phyloP scores from a whole-genome alignment of 306 rosid species.

The Sicyos baderoa region DNA sequence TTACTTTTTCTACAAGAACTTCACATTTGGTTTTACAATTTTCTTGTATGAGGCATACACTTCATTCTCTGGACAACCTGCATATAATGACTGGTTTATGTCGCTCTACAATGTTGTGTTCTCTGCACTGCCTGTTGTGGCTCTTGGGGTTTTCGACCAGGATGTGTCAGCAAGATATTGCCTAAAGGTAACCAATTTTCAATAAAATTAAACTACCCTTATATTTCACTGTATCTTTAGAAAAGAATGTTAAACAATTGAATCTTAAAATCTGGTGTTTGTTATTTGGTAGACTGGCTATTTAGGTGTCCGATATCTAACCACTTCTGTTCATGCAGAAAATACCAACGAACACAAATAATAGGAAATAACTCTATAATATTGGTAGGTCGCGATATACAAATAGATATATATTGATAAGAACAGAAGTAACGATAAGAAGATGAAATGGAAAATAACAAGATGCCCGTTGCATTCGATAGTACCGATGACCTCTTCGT shows the following conservation, averaged over 20 bases:
- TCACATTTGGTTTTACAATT: slow-evolving; percentile 77
- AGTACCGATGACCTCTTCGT: no score
- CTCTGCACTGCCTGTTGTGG: slow-evolving; percentile 83
- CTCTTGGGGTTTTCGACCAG: slow-evolving; percentile 89
- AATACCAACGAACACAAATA: no score
- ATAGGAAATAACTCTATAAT: no score
- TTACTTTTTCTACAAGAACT: slow-evolving; percentile 89
- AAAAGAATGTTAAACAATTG: neutral
- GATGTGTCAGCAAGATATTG: slow-evolving; percentile 88
- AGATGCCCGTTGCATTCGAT: no score
- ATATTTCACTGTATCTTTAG: slow-evolving; percentile 18
- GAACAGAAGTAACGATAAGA: no score
- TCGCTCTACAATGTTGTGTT: slow-evolving; percentile 76
- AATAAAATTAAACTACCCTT: neutral
- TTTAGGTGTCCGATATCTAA: no score
- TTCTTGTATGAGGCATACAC: slow-evolving; percentile 81
- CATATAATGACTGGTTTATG: slow-evolving; percentile 92
- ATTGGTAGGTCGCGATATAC: no score
- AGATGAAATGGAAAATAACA: no score
- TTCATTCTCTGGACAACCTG: slow-evolving; percentile 77
- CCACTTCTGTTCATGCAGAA: no score
- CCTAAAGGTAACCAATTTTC: slow-evolving; percentile 32
- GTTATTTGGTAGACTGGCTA: neutral
- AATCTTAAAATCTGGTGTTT: neutral
- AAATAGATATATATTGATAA: no score